phyloP scores from a whole-genome alignment of 192 early-diverging fungal genomes.

The Podila horticola region DNA sequence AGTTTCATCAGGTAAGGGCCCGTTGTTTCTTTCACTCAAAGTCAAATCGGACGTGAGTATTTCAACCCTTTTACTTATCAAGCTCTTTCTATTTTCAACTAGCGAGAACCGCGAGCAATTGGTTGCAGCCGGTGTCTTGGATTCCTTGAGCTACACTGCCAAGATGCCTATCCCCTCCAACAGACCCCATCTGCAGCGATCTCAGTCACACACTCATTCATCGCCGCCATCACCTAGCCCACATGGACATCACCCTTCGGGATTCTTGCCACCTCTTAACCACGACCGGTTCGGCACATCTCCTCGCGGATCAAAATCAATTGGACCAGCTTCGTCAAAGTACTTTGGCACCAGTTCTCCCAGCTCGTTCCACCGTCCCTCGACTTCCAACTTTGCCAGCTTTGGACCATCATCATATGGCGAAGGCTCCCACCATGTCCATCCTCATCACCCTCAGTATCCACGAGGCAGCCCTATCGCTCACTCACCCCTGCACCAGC shows the following conservation, averaged over 20 bases:
- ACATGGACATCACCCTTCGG: conserved; percentile 11
- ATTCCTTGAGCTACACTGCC: conserved; percentile 46
- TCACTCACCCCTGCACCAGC: not conserved
- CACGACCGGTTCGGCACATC: conserved; percentile 33
- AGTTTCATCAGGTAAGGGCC: conserved; percentile 50
- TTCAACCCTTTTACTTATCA: too few species aligned
- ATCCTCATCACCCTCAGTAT: too few species aligned
- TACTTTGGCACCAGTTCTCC: conserved; percentile 48
- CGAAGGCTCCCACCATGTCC: too few species aligned
- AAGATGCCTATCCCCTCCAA: conserved; percentile 49
- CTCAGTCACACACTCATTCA: conserved; percentile 23
- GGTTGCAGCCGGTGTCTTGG: conserved; percentile 39
- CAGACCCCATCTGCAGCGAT: conserved; percentile 10
- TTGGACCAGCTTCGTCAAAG: conserved; percentile 37
- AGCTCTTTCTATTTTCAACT: not conserved
- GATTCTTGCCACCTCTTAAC: conserved; percentile 27
- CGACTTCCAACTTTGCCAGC: conserved; percentile 2
- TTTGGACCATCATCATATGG: not conserved
- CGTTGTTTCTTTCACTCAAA: too few species aligned
- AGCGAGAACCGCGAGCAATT: conserved; percentile 50
- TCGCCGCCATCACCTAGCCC: conserved; percentile 50
- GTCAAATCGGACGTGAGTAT: too few species aligned
- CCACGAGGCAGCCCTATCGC: too few species aligned
- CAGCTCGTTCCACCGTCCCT: conserved; percentile 22
- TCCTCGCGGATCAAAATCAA: conserved; percentile 15